Percentiles rank a stretch among this genome's conserved stretches.
Evolutionary conservation across 192 early-diverging fungal genomes (phyloP).

Genomic region (Pilaira anomala): DNA sequence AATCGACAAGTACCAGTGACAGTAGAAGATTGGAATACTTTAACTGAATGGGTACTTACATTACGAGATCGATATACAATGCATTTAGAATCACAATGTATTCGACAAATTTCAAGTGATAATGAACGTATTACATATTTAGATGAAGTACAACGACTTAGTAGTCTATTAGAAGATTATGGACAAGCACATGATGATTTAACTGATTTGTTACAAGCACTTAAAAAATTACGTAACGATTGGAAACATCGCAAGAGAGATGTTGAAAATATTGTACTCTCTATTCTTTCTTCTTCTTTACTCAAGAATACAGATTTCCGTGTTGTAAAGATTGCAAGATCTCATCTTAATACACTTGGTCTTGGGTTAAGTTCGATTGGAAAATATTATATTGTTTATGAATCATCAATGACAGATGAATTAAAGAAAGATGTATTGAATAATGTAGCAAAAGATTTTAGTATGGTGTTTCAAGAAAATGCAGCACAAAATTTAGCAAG

Average conservation of each 20-base stretch:
- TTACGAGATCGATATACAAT: slow-evolving; percentile 7
- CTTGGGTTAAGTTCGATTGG: slow-evolving; percentile 12
- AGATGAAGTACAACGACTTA: slow-evolving; percentile 2
- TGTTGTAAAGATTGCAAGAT: slow-evolving; percentile 4
- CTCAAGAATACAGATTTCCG: neutral
- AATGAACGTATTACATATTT: neutral
- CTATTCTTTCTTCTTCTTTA: slow-evolving; percentile 1
- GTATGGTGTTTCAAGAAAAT: slow-evolving; percentile 20
- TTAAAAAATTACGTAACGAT: slow-evolving; percentile 13
- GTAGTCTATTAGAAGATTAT: slow-evolving; percentile 1
- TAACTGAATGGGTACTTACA: slow-evolving; percentile 15
- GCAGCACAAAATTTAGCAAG: slow-evolving; percentile 22
- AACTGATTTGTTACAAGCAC: slow-evolving; percentile 1
- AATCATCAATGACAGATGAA: neutral
- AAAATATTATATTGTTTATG: slow-evolving; percentile 17
- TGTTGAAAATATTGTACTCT: slow-evolving; percentile 17
- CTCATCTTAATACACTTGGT: neutral
- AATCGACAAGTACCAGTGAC: slow-evolving; percentile 8
- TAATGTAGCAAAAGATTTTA: slow-evolving; percentile 15
- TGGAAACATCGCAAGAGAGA: slow-evolving; percentile 20
- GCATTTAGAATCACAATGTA: slow-evolving; percentile 4
- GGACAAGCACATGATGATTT: slow-evolving; percentile 21
- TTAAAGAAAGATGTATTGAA: slow-evolving; percentile 3
- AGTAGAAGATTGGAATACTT: slow-evolving; percentile 4
- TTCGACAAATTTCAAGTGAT: slow-evolving; percentile 6